A percentile compares a stretch with the other conserved stretches of the same genome.
Conservation (phyloP, 176 grass and related monocot species). For the Panicum miliaceum region DNA sequence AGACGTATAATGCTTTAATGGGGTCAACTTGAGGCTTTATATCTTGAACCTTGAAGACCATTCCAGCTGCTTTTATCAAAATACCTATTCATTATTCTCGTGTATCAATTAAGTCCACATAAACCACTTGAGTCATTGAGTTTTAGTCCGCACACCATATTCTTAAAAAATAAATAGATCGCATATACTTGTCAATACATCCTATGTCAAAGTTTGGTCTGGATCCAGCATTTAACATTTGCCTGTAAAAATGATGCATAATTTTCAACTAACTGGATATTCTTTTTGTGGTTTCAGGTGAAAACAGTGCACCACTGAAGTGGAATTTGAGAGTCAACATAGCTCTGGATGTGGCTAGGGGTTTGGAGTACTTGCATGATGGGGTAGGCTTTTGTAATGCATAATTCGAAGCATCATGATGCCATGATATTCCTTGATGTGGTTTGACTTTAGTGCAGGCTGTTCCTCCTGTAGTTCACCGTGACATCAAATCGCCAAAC, state of each 20-base stretch:
- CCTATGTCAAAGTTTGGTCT: not conserved
- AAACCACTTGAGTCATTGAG: conserved; percentile 15
- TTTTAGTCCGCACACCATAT: conserved; percentile 4
- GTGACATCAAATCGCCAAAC: conserved; percentile 92
- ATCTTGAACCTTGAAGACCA: conserved; percentile 22
- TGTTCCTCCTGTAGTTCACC: conserved; percentile 90
- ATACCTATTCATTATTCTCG: conserved; percentile 1
- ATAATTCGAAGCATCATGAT: conserved; percentile 33
- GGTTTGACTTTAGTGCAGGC: conserved; percentile 62
- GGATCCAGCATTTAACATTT: not conserved
- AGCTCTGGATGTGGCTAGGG: conserved; percentile 94
- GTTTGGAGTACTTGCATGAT: conserved; percentile 96
- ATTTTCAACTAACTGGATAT: conserved; percentile 40
- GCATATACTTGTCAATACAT: not conserved
- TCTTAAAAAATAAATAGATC: conserved; percentile 3
- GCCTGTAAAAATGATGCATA: not conserved
- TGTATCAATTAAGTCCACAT: not conserved
- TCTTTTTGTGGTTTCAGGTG: conserved; percentile 57
- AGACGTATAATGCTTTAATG: not conserved
- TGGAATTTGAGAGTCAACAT: conserved; percentile 90
- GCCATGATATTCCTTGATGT: conserved; percentile 32
- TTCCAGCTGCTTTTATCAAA: conserved; percentile 23
- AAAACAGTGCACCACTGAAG: conserved; percentile 59
- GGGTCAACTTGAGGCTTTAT: conserved; percentile 20
- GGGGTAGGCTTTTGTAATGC: conserved; percentile 62